These are phyloP conservation scores for Xylaria castorea DNA, from an alignment of 495 filamentous ascomycete species.

Conservation along the genomic window DNA sequence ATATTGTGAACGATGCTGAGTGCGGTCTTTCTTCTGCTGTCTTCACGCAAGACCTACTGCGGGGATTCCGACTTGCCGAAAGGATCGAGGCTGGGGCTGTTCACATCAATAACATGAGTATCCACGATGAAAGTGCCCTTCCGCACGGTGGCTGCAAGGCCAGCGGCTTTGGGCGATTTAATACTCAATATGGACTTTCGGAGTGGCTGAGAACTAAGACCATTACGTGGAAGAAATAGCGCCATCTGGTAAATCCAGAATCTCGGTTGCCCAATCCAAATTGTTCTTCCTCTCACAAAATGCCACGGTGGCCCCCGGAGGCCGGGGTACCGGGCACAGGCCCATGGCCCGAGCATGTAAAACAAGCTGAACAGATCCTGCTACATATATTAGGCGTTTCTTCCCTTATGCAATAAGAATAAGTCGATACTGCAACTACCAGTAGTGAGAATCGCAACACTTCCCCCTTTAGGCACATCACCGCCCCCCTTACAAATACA, in stretches of 20 bases:
- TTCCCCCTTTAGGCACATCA: too few species aligned
- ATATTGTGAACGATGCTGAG: background rate
- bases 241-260: background rate
- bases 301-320: too few species aligned
- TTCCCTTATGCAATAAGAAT: too few species aligned
- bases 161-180: background rate
- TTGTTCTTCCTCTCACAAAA: too few species aligned
- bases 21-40: slow-evolving; percentile 6
- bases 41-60: background rate
- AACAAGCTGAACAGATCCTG: too few species aligned
- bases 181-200: background rate
- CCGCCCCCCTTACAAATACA: too few species aligned
- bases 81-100: background rate
- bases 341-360: too few species aligned
- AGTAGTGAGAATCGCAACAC: too few species aligned
- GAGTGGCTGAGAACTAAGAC: slow-evolving; percentile 1
- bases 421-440: too few species aligned
- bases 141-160: slow-evolving; percentile 1
- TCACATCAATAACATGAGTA: background rate
- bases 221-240: background rate
- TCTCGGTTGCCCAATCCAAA: background rate
- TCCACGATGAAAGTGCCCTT: background rate
- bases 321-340: too few species aligned
- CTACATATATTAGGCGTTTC: too few species aligned
- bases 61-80: background rate